These are phyloP conservation scores for Penicillium parvum DNA, from an alignment of 495 filamentous ascomycete species.

Conservation along the genomic window DNA sequence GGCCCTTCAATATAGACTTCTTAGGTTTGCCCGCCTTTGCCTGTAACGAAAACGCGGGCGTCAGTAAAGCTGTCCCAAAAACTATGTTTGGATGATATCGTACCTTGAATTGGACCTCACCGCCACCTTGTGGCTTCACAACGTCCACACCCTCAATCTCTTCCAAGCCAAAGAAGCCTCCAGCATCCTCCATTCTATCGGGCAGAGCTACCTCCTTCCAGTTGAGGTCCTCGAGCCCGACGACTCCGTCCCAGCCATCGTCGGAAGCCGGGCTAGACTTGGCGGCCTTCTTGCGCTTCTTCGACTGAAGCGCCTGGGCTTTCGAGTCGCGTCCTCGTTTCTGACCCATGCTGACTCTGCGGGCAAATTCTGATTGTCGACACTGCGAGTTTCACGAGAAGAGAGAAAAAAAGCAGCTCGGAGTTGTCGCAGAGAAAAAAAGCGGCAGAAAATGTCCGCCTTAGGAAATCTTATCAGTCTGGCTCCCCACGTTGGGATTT, in stretches of 20 bases:
- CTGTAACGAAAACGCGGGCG: conserved; percentile 15
- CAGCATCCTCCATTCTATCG: conserved; percentile 84
- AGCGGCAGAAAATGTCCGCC: conserved; percentile 40
- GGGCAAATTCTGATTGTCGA: neutral
- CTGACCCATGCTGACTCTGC: conserved; percentile 32
- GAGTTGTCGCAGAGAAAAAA: conserved; percentile 28
- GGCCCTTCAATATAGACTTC: conserved; percentile 33
- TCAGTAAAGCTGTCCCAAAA: neutral
- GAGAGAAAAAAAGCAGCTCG: conserved; percentile 7
- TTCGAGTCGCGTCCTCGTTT: conserved; percentile 48
- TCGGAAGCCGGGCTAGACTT: conserved; percentile 24
- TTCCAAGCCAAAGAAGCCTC: conserved; percentile 90
- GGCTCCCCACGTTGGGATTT: conserved; percentile 29
- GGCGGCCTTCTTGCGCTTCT: conserved; percentile 49
- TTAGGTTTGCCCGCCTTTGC: conserved; percentile 33
- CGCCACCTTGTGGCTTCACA: conserved; percentile 39
- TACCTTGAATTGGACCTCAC: conserved; percentile 48
- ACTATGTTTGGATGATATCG: neutral
- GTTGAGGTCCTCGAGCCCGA: conserved; percentile 59
- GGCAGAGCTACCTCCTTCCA: conserved; percentile 84
- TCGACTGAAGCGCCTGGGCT: conserved; percentile 25
- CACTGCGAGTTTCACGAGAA: conserved; percentile 1
- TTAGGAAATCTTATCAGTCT: conserved; percentile 36
- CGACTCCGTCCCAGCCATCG: conserved; percentile 25
- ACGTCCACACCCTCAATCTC: conserved; percentile 89